Percentiles rank a stretch among this genome's conserved stretches.
These are phyloP conservation scores for Colletotrichum sp. DNA, from an alignment of 2,329 filamentous ascomycete species.

Conservation along the genomic window DNA sequence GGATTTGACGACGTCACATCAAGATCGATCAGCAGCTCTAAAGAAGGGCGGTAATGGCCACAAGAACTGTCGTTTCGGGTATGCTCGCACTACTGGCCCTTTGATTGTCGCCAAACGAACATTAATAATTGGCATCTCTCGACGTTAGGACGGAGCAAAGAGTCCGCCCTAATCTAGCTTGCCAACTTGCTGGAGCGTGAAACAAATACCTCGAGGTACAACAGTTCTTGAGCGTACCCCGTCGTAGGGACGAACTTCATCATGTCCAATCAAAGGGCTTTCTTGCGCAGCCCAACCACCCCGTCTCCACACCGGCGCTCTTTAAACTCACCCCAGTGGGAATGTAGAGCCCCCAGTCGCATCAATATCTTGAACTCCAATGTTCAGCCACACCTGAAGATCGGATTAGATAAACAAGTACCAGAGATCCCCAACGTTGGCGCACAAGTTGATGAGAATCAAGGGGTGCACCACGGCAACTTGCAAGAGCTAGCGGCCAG, in stretches of 20 bases:
- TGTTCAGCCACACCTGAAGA: neutral
- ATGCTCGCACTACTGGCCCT: neutral
- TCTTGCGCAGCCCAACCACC: neutral
- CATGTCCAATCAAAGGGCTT: neutral
- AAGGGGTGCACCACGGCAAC: neutral
- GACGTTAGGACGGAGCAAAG: conserved; percentile 1
- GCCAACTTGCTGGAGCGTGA: neutral
- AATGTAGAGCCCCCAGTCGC: neutral
- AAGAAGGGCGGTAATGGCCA: neutral
- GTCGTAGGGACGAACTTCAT: conserved; percentile 7
- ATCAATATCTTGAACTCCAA: neutral
- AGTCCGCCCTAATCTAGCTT: neutral
- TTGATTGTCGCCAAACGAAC: neutral
- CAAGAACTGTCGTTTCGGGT: neutral
- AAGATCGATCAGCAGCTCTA: neutral
- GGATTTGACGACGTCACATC: conserved; percentile 11
- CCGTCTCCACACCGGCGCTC: neutral
- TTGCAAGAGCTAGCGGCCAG: neutral
- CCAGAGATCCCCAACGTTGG: neutral
- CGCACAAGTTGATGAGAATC: neutral
- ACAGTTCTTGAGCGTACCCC: neutral
- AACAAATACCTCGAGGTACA: conserved; percentile 5
- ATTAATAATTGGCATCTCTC: neutral
- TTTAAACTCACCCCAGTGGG: neutral
- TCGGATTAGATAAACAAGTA: neutral